Evolutionary conservation across 345 rosid species (phyloP), one percentile per base, ranked within the genome.

Genomic region (Eucalyptus cloeziana): DNA sequence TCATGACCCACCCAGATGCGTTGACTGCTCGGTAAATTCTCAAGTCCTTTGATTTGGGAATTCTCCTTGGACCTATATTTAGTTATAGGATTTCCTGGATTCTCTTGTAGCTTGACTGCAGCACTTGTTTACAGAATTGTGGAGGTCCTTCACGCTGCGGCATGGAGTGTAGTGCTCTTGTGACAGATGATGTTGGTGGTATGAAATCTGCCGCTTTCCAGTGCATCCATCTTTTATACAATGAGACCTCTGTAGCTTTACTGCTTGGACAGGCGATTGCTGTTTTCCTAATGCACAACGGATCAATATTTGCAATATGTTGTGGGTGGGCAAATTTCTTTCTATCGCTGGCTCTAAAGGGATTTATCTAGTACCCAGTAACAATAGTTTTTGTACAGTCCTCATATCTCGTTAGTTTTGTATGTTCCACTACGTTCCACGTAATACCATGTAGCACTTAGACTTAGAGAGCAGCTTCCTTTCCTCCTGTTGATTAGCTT

Each of bases 131-230:
- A 89, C 91, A 97, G 99, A 96, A 92, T 54, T 97, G 99, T 27
- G 99, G 99, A 87, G 98, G 96, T 87, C 90, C 96, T 89, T 93
- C 94, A 71, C 97, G 45, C 80, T 97, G 99, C 90, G 99, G 99
- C 90, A 93, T 92, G 91, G 95, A 89, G 88, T 98, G 99, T 87
- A 94, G 96, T 92, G 99, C 96, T 71, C 96, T 98, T 89, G 93
- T 94, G 88, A 93, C 95, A 81, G 93, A 92, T 86, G 93, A 90
- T 86, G 49, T 91, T 52, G 94, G 88, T 93, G 99, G 99, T 98
- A 94, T 86, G 51, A 60, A 76, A 64, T 90, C 45, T 50, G 27
- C 67, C 43, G 54, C 13, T 85, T 50, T 87, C 69, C 49, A 60
- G 25, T 54, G 79, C 49, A 87, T 30, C 85, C 27, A 58, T 76